phyloP scores from a whole-genome alignment of 2,329 filamentous ascomycete genomes.

The Exophiala aquamarina region DNA sequence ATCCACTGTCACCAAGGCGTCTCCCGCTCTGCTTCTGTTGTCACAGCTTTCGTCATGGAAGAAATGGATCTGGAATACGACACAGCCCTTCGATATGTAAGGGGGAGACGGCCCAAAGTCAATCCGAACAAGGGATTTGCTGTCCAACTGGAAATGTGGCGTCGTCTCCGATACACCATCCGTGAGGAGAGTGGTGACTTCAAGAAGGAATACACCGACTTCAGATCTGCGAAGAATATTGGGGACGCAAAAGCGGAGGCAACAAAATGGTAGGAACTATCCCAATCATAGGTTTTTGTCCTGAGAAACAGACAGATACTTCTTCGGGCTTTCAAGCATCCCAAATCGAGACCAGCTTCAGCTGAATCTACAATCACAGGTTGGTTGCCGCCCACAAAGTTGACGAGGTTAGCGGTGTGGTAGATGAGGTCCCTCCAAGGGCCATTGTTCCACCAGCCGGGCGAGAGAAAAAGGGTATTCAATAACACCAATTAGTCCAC shows the following conservation, averaged over 20 bases:
- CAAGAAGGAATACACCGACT: slow-evolving; percentile 19
- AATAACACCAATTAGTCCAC: too few relatives aligned
- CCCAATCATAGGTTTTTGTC: too few relatives aligned
- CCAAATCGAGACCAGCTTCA: too few relatives aligned
- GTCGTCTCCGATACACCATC: slow-evolving; percentile 16
- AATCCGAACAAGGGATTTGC: slow-evolving; percentile 21
- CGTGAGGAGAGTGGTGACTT: slow-evolving; percentile 12
- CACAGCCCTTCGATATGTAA: slow-evolving; percentile 20
- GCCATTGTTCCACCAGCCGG: too few relatives aligned
- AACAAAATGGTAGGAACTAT: too few relatives aligned
- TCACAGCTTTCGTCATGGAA: slow-evolving; percentile 23
- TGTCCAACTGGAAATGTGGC: slow-evolving; percentile 21
- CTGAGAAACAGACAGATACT: too few relatives aligned
- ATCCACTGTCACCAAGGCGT: slow-evolving; percentile 25
- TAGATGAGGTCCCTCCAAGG: too few relatives aligned
- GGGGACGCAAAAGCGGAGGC: neutral
- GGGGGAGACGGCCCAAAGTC: slow-evolving; percentile 14
- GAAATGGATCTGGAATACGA: slow-evolving; percentile 20
- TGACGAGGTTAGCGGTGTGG: too few relatives aligned
- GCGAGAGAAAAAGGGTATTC: too few relatives aligned
- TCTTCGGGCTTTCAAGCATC: too few relatives aligned
- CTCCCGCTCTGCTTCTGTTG: slow-evolving; percentile 22
- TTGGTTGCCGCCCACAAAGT: too few relatives aligned
- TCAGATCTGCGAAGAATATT: slow-evolving; percentile 13
- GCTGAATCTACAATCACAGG: too few relatives aligned